Percentiles rank a stretch among this genome's conserved stretches.
Evolutionary conservation across 2,329 filamentous ascomycete genomes (phyloP).

Genomic region (Fusarium humuli): DNA sequence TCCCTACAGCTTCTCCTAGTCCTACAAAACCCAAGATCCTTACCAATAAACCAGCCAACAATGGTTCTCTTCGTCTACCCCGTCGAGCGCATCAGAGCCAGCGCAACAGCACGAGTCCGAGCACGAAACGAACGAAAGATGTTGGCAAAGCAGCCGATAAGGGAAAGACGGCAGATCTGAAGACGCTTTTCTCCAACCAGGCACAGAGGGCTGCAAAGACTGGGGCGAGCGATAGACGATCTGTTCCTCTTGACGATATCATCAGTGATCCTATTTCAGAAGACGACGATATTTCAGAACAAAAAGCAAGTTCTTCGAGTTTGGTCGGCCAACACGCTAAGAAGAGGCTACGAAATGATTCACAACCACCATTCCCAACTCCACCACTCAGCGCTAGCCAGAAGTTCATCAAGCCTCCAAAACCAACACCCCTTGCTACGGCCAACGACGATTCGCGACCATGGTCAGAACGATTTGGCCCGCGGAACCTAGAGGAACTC

Average conservation of each 20-base stretch:
- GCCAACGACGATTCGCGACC: constrained; percentile 72
- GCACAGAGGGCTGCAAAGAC: constrained; percentile 60
- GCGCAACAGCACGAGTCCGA: constrained; percentile 50
- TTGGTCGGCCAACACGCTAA: constrained; percentile 67
- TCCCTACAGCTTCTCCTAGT: constrained; percentile 56
- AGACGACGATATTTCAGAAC: constrained; percentile 66
- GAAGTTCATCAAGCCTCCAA: constrained; percentile 62
- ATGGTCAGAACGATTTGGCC: constrained; percentile 89
- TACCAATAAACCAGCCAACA: constrained; percentile 38
- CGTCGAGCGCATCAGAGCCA: constrained; percentile 47
- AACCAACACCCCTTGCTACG: constrained; percentile 44
- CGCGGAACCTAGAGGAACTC: constrained; percentile 80
- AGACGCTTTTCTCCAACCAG: constrained; percentile 71
- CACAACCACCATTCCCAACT: constrained; percentile 40
- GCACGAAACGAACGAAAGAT: constrained; percentile 55
- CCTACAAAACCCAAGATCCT: constrained; percentile 52
- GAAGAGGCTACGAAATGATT: constrained; percentile 61
- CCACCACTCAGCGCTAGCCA: constrained; percentile 57
- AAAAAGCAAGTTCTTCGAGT: constrained; percentile 63
- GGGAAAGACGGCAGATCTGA: constrained; percentile 67
- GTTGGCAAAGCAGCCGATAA: constrained; percentile 60
- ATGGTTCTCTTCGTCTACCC: constrained; percentile 37
- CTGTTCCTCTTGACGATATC: constrained; percentile 59
- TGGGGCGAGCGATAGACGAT: constrained; percentile 47
- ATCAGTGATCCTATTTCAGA: constrained; percentile 70